Evolutionary conservation across 2,329 filamentous ascomycete genomes (phyloP), one percentile per base, ranked within the genome.

Genomic region (Curvularia hawaiiensis): DNA sequence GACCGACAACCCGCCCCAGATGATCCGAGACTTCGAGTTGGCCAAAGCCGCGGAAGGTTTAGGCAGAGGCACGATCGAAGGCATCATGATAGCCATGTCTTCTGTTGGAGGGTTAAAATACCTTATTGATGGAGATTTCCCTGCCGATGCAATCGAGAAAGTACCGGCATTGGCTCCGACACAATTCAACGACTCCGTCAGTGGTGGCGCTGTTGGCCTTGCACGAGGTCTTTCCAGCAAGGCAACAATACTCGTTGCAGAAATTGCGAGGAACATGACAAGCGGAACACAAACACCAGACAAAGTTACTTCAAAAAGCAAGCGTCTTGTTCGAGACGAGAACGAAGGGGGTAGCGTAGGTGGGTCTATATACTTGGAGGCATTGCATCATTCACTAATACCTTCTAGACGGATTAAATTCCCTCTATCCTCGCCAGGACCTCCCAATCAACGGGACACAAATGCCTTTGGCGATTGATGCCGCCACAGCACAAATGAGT

Each of bases 31-130:
- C 30, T 24, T 66, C 1, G 54, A 68, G 4, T 14, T 56, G 1
- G 61, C 69, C 1, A 69, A 69, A 26, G 66, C 60, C 14, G 66
- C 66, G 2, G 70, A 73, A 50, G 70, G 70, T 6, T 61, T 70
- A 12, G 70, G 64, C 9, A 60, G 70, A 46, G 70, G 70, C 8
- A 50, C 66, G 0, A 61, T 71, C 10, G 70, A 73, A 54, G 70
- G 70, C 3, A 39, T 64, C 18, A 40, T 71, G 9, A 65, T 59
- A 43, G 70, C 67, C 1, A 50, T 72, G 8, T 68, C 67, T 0
- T 63, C 62, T 28, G 62, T 65, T n/a, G 70, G 70, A 14, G 70
- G 70, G 1, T 35, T 72, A 7, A 52, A 69, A 26, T 72, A 71
- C 38, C 57, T 71, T 4, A 50, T 73, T 16, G 66, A 44, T 45